Evolutionary conservation across 768 basidiomycete species (phyloP), one percentile per base, ranked within the genome.

Genomic region (Suillus placidus): DNA sequence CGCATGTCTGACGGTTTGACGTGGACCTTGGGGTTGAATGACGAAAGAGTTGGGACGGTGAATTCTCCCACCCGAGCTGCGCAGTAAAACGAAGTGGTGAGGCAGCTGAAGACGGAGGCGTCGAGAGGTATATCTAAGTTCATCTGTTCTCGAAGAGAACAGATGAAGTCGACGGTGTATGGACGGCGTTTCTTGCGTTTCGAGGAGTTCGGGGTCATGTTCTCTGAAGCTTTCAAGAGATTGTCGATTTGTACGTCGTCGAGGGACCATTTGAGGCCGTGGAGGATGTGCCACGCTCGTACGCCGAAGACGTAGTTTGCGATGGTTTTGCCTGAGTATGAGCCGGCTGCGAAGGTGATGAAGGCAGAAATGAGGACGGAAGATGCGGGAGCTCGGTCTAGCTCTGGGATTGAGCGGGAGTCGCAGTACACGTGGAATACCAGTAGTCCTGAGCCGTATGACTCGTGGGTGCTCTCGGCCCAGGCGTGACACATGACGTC

Each of bases 131-230:
- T 0, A 0, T 45, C 4, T 4, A 45, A 3, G 43, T 45, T 20
- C 4, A 45, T 0, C 0, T 45, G 20, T 1, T n/a, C 3, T 4
- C 10, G 8, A 4, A 45, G 43, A 0, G 4, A n/a, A 10, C 43
- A 45, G 0, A 45, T 45, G 20, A 45, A 45, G 0, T 45, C 4
- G 4, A n/a, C 0, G 20, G 43, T 45, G 3, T 45, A 45, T 0
- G 20, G 20, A 1, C 10, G 9, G 7, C 4, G 10, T 10, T 45
- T 45, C 43, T 45, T 45, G 9, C 4, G 4, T 5, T 45, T 45
- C 3, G 20, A n/a, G 0, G 4, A 1, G 1, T 20, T 4, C 0
- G 20, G 43, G 0, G 43, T 3, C 0, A 45, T 1, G 20, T n/a
- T n/a, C 4, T 45, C 43, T 10, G 43, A 4, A 2, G 43, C 43